These are phyloP conservation scores for Lactarius hatsudake DNA, from an alignment of 768 basidiomycete genomes.

Conservation along the genomic window DNA sequence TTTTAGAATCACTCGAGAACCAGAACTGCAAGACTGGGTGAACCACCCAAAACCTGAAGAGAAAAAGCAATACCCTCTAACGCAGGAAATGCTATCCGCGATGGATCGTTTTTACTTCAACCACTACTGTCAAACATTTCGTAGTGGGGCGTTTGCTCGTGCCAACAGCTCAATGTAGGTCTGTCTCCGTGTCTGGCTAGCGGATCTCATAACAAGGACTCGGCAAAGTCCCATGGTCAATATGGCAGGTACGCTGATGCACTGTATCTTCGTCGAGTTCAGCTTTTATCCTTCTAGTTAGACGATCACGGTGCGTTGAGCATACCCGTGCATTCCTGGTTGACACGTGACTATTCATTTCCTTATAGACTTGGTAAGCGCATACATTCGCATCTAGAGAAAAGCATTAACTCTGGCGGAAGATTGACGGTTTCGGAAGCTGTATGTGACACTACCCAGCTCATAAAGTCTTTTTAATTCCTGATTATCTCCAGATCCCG, in stretches of 20 bases:
- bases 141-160: constrained; percentile 84
- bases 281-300: constrained; percentile 32
- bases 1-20: constrained; percentile 73
- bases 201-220: not conserved
- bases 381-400: not conserved
- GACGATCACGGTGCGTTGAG: constrained; percentile 72
- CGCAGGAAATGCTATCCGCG: constrained; percentile 66
- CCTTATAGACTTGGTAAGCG: constrained; percentile 16
- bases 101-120: constrained; percentile 90
- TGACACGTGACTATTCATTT: not conserved
- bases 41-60: constrained; percentile 51
- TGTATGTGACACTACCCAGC: constrained; percentile 47
- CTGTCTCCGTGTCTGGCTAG: not conserved
- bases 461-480: constrained; percentile 3
- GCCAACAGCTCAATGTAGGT: constrained; percentile 89
- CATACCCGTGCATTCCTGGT: not conserved
- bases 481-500: constrained; percentile 57
- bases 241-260: constrained; percentile 61
- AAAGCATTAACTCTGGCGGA: constrained; percentile 4
- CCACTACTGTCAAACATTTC: constrained; percentile 85
- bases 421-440: constrained; percentile 84
- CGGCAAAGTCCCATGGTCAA: constrained; percentile 74
- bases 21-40: constrained; percentile 87
- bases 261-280: constrained; percentile 2
- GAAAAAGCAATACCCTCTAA: constrained; percentile 59